Base-by-base conservation (phyloP, 805 yeast genomes). In the Starmerella bacillaris region DNA sequence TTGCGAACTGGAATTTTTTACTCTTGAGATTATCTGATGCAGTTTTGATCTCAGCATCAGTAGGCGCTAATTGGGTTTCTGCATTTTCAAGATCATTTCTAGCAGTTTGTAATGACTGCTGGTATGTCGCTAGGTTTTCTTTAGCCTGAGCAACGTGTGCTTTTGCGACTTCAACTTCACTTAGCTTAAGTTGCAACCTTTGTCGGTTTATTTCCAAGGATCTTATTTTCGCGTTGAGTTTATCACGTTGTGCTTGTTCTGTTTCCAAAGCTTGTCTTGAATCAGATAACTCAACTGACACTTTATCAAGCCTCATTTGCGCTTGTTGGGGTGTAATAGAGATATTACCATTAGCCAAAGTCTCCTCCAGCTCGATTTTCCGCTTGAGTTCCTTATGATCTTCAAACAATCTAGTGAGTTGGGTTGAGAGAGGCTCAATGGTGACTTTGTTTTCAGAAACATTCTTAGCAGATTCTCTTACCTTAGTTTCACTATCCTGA, bases 281-380 rank as follows among this genome's bases (percentile, higher is more conserved):
- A n/a, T n/a, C n/a, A n/a, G n/a, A n/a, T n/a, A n/a, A n/a, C n/a
- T n/a, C n/a, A n/a, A n/a, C n/a, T n/a, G n/a, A n/a, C n/a, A n/a
- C n/a, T n/a, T n/a, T n/a, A n/a, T 41, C 49, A 19, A 59, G 42
- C 1, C 55, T 46, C 4, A 43, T 36, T 34, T 59, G 59, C 9
- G 57, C 47, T 2, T 37, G 43, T 3, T 39, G 42, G 5, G 43
- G 37, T 21, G 45, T 38, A 24, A 34, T 31, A 4, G 29, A 32
- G 19, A 18, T 29, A 4, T 22, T 5, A 6, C 19, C 19, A 4
- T 18, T 20, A 3, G 21, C 2, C 3, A 38, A 21, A 3, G 33
- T 17, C 3, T 27, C 18, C 12, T 38, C 41, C n/a, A 33, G 15
- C 4, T 21, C 30, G 4, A 38, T 18, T n/a, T 27, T 36, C n/a